Base-by-base conservation (phyloP, 306 rosid genomes). In the Arachis stenosperma region DNA sequence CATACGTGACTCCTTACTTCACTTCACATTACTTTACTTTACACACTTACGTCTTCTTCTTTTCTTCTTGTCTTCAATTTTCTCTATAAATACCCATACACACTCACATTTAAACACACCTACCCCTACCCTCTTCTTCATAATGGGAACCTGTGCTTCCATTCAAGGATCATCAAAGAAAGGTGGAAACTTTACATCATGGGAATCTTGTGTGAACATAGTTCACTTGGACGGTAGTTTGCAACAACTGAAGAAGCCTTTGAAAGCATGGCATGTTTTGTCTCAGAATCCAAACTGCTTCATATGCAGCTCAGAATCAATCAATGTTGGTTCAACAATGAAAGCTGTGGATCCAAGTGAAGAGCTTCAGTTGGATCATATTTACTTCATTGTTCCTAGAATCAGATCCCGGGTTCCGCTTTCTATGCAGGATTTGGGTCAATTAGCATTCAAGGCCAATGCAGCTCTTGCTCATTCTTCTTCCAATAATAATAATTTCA, bases 81-180 rank as follows among this genome's bases (percentile, higher is more conserved):
- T 4, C 37, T 33, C 80, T 69, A 80, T 79, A 79, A 79, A 73
- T 75, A 72, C 11, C 39, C 37, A 7, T 6, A 5, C 2, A 33
- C 37, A 2, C 68, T 61, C 36, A 40, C 48, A 57, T 3, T n/a
- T 10, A 2, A 57, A 69, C 37, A 30, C 33, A 1, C 54, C 14
- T 14, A 1, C 52, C 43, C 57, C 2, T 59, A 37, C 58, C n/a
- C 53, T 6, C n/a, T 40, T 67, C 17, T 51, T 29, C 29, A 53
- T 10, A 0, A 88, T 90, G 97, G 97, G 97, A 6, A 68, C 9
- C 17, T 83, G 97, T 69, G 78, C 86, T 61, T 88, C 97, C 51
- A 71, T 81, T 61, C 75, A 76, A 29, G 36, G 60, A 6, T 6
- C 43, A 40, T 6, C 77, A 59, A 70, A 39, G 46, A 60, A 80